phyloP scores from a whole-genome alignment of 768 basidiomycete genomes.

The Goffeauzyma gilvescens region DNA sequence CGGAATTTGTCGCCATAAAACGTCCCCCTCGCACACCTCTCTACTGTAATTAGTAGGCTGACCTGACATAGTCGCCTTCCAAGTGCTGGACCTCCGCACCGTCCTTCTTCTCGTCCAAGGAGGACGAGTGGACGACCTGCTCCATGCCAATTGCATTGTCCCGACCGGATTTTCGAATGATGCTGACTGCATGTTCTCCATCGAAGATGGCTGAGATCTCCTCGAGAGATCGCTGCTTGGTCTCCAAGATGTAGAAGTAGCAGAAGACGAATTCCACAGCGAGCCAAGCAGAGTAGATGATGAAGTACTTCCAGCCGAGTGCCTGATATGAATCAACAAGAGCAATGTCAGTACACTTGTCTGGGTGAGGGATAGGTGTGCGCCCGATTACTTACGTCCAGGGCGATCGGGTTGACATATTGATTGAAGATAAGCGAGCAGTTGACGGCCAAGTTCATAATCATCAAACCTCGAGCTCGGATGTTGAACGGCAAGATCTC shows the following conservation, averaged over 20 bases:
- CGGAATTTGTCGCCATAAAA: too few relatives aligned
- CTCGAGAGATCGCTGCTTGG: conserved; percentile 16
- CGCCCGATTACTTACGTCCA: conserved; percentile 7
- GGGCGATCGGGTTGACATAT: conserved; percentile 21
- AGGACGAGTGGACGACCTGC: not conserved
- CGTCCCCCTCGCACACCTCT: too few relatives aligned
- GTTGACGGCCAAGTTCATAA: conserved; percentile 39
- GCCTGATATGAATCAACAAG: too few relatives aligned
- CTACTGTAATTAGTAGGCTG: too few relatives aligned
- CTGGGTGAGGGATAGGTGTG: not conserved
- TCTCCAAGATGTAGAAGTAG: conserved; percentile 27
- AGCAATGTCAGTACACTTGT: too few relatives aligned
- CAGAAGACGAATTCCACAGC: conserved; percentile 26
- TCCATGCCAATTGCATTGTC: not conserved
- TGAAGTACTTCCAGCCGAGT: too few relatives aligned
- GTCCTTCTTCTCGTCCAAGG: conserved; percentile 3
- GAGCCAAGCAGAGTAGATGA: conserved; percentile 4
- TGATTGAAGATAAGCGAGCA: conserved; percentile 26
- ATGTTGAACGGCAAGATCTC: conserved; percentile 69
- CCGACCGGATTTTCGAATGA: not conserved
- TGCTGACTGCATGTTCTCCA: not conserved
- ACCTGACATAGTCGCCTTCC: not conserved
- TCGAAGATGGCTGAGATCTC: conserved; percentile 18
- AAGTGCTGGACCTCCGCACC: conserved; percentile 2
- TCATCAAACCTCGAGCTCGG: conserved; percentile 67